phyloP scores from a whole-genome alignment of 83 land plant genomes.

The Larix sibirica region DNA sequence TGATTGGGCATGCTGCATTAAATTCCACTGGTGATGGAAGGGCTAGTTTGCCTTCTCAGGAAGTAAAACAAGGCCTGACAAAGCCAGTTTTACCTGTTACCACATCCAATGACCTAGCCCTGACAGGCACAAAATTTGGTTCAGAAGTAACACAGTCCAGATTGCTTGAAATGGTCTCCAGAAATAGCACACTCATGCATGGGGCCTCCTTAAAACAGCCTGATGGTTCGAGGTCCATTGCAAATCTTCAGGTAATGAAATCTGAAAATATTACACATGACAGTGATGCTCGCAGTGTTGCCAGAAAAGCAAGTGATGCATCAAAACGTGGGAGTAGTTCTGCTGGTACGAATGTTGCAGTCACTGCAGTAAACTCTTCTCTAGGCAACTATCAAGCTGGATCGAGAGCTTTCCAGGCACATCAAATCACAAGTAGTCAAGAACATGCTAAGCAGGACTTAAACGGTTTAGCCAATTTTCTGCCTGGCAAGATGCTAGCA shows the following conservation, averaged over 20 bases:
- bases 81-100: neutral
- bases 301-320: slow-evolving; percentile 5
- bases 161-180: slow-evolving; percentile 29
- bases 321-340: slow-evolving; percentile 5
- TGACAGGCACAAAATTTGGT: slow-evolving; percentile 7
- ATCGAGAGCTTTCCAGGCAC: neutral
- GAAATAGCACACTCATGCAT: slow-evolving; percentile 19
- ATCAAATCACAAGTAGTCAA: neutral
- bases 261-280: slow-evolving; percentile 12
- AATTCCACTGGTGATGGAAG: slow-evolving; percentile 23
- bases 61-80: slow-evolving; percentile 20
- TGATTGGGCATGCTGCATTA: slow-evolving; percentile 20
- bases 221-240: slow-evolving; percentile 8
- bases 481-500: slow-evolving; percentile 4
- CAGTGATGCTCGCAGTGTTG: neutral
- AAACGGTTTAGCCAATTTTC: neutral
- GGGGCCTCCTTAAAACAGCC: slow-evolving; percentile 1
- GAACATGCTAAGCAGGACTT: neutral
- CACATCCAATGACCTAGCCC: slow-evolving; percentile 13
- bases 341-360: neutral
- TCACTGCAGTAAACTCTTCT: slow-evolving; percentile 10
- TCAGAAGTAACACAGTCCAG: slow-evolving; percentile 15
- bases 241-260: slow-evolving; percentile 2
- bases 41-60: slow-evolving; percentile 19
- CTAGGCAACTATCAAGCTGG: neutral